Evolutionary conservation across 1,284 basidiomycete genomes (phyloP), one percentile per base, ranked within the genome.

Genomic region (Puccinia coronata): DNA sequence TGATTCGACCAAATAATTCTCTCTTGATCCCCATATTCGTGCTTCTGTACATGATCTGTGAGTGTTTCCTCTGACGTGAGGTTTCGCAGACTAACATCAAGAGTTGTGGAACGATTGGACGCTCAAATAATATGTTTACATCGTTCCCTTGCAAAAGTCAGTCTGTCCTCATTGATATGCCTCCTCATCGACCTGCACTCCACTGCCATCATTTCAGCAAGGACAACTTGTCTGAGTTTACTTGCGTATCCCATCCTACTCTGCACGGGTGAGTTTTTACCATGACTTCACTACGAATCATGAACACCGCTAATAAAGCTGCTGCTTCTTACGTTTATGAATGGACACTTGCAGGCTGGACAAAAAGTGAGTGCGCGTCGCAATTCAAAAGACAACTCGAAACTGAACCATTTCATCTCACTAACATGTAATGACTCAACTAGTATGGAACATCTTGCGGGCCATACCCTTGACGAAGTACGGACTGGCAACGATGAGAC

Each of bases 311-410:
- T 70, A 18, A 47, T 6, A 18, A 49, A 28, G 5, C 41, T 49
- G 5, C 16, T 49, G 9, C 43, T 8, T n/a, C 6, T 70, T 41
- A 20, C 18, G 9, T 47, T 9, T 28, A 31, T 31, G 36, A 8
- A 36, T 16, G 20, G 34, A 20, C 36, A 2, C 61, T 3, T 47
- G 16, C 16, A 70, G 67, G 67, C 47, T 47, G 43, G 43, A 70
- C 67, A 28, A 47, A 70, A 49, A 51, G 67, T 70, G 47, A 67
- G 63, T n/a, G n/a, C n/a, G n/a, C n/a, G n/a, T n/a, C n/a, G n/a
- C n/a, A n/a, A n/a, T n/a, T n/a, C n/a, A n/a, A n/a, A n/a, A n/a
- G n/a, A n/a, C n/a, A n/a, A n/a, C n/a, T n/a, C n/a, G n/a, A n/a
- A n/a, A n/a, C 6, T 49, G 5, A 23, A 47, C 16, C 18, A 23